Conservation (phyloP, 192 early-diverging fungal species). For the Coemansia sp. region DNA sequence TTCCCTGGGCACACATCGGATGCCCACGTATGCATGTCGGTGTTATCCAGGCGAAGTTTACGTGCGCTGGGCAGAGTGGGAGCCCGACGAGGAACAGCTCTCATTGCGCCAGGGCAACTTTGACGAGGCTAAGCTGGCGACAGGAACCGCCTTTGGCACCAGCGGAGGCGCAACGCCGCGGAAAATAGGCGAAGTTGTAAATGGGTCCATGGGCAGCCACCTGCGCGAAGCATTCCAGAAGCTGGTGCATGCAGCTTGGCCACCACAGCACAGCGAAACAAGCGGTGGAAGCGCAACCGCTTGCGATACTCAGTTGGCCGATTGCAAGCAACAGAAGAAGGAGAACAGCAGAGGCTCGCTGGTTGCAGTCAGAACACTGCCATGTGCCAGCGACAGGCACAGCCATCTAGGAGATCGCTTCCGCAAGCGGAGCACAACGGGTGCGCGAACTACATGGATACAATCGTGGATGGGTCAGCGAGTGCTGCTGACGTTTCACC, state of each 20-base stretch:
- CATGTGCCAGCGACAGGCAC: background rate
- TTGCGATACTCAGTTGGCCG: too few species aligned
- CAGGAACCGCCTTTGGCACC: background rate
- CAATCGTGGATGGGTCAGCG: background rate
- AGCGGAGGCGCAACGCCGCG: background rate
- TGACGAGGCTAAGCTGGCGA: background rate
- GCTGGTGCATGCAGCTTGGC: background rate
- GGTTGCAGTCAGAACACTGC: background rate
- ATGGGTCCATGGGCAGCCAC: background rate
- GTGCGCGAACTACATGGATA: background rate
- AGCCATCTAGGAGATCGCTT: background rate
- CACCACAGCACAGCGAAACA: background rate
- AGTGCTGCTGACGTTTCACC: background rate
- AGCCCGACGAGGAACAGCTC: background rate
- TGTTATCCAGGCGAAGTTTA: background rate
- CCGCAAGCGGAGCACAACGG: background rate
- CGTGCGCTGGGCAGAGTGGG: conserved; percentile 9
- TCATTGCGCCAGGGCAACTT: background rate
- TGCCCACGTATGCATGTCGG: background rate
- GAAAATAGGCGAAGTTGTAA: background rate
- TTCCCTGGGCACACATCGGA: background rate
- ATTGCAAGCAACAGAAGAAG: background rate
- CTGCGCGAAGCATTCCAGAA: background rate
- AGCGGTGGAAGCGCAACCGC: too few species aligned
- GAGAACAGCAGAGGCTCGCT: background rate